Percentiles rank a stretch among this genome's conserved stretches.
Evolutionary conservation across 192 early-diverging fungal species (phyloP).

Genomic region (Linnemannia hyalina): DNA sequence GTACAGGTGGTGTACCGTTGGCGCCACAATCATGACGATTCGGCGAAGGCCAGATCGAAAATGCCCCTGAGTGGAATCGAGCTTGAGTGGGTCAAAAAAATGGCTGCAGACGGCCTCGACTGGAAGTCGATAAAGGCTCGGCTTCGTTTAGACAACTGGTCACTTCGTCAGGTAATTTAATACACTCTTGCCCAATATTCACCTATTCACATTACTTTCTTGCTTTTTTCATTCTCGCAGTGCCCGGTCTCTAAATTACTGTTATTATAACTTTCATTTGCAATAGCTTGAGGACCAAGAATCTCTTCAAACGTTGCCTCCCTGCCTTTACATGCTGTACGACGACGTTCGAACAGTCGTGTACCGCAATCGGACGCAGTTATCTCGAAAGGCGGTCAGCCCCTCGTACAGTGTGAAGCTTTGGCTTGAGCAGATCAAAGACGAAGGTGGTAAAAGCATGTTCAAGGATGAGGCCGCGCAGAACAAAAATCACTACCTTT

Average conservation of each 20-base stretch:
- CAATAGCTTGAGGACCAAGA: constrained; percentile 17
- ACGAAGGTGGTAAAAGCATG: constrained; percentile 19
- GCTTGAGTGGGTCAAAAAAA: no score
- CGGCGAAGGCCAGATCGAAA: no score
- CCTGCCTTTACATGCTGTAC: constrained; percentile 14
- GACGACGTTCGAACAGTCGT: constrained; percentile 18
- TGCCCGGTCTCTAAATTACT: neutral
- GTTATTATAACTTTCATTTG: neutral
- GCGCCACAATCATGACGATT: no score
- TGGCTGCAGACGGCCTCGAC: no score
- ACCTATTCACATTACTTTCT: neutral
- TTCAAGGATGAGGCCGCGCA: constrained; percentile 13
- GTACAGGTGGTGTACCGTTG: no score
- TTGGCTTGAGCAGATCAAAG: constrained; percentile 23
- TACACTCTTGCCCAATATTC: neutral
- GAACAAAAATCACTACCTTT: neutral
- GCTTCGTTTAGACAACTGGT: constrained; percentile 15
- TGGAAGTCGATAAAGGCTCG: no score
- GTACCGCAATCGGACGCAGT: constrained; percentile 25
- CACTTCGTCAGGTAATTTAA: constrained; percentile 2
- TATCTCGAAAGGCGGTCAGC: constrained; percentile 22
- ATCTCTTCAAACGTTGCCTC: constrained; percentile 9
- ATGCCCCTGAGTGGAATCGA: no score
- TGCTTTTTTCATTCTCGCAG: neutral
- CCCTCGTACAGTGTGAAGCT: constrained; percentile 11